Evolutionary conservation across 495 filamentous ascomycete species (phyloP).

Genomic region (Bombardia bombarda): DNA sequence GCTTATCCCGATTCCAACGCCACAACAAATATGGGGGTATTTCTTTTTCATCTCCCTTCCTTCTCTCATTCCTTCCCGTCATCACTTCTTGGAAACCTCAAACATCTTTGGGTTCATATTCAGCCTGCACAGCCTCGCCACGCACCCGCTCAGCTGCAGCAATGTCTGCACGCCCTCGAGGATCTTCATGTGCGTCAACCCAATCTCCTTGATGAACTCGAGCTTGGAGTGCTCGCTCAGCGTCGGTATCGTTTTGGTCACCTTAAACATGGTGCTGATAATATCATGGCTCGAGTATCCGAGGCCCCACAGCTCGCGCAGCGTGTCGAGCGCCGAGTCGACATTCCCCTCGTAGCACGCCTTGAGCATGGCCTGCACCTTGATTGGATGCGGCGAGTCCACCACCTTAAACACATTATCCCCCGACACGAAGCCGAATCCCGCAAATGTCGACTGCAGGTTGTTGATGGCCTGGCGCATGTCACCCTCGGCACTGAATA

Average conservation of each 20-base stretch:
- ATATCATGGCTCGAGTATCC: slow-evolving; percentile 97
- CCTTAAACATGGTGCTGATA: slow-evolving; percentile 97
- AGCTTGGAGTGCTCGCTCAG: slow-evolving; percentile 90
- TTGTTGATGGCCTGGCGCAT: slow-evolving; percentile 99
- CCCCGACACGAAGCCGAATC: slow-evolving; percentile 92
- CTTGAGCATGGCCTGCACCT: slow-evolving; percentile 97
- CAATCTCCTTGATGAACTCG: slow-evolving; percentile 96
- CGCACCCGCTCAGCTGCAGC: slow-evolving; percentile 84
- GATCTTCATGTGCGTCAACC: slow-evolving; percentile 98
- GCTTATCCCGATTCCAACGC: too few species aligned
- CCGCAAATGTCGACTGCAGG: slow-evolving; percentile 87
- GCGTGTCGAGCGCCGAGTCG: slow-evolving; percentile 73
- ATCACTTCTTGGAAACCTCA: slow-evolving; percentile 37
- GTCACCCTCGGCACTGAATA: slow-evolving; percentile 96
- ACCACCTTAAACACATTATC: slow-evolving; percentile 99
- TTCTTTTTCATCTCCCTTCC: neutral
- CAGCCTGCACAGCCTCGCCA: slow-evolving; percentile 81
- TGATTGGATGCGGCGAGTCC: slow-evolving; percentile 93
- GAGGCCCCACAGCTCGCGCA: slow-evolving; percentile 89
- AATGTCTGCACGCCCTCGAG: slow-evolving; percentile 93
- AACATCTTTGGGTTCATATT: slow-evolving; percentile 95
- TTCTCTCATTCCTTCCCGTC: neutral
- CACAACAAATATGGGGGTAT: too few species aligned
- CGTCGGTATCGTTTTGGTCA: slow-evolving; percentile 87
- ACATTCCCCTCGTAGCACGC: slow-evolving; percentile 88